A percentile compares a stretch with the other conserved stretches of the same genome.
Evolutionary conservation across 306 rosid genomes (phyloP).

Genomic region (Quercus variabilis): DNA sequence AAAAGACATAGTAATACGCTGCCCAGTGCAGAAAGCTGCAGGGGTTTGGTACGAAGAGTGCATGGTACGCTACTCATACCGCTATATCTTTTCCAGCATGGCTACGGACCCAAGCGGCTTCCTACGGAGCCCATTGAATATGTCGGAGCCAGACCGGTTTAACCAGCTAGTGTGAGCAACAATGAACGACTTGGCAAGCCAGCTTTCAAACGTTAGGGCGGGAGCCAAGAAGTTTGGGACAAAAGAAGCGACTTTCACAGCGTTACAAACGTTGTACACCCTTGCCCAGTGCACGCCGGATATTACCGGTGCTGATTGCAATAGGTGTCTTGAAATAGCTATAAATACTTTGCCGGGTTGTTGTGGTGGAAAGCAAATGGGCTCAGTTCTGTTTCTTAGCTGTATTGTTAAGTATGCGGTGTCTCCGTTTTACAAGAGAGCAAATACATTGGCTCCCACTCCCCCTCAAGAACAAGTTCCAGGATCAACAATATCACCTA

Average conservation of each 20-base stretch:
- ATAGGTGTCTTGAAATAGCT: constrained; percentile 6
- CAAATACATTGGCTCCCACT: no score
- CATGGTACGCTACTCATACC: constrained; percentile 31
- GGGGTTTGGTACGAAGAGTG: constrained; percentile 51
- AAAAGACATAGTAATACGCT: constrained; percentile 5
- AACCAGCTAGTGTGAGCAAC: neutral
- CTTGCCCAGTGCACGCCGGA: constrained; percentile 36
- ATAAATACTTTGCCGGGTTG: neutral
- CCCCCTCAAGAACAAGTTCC: neutral
- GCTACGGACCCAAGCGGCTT: neutral
- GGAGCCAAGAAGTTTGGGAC: constrained; percentile 26
- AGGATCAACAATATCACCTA: neutral
- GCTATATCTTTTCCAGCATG: constrained; percentile 24
- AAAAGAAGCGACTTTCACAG: constrained; percentile 2
- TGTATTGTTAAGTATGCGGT: constrained; percentile 9
- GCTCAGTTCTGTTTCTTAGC: constrained; percentile 2
- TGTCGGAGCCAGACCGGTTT: neutral
- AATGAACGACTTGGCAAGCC: constrained; percentile 19
- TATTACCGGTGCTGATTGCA: constrained; percentile 3
- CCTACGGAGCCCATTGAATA: no score
- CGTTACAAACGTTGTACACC: constrained; percentile 21
- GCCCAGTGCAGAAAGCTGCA: constrained; percentile 29
- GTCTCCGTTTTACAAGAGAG: neutral
- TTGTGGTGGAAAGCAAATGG: constrained; percentile 9
- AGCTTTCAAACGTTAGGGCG: neutral